Base-by-base conservation (phyloP, 2,329 filamentous ascomycete species). In the Trichophyton equinum region DNA sequence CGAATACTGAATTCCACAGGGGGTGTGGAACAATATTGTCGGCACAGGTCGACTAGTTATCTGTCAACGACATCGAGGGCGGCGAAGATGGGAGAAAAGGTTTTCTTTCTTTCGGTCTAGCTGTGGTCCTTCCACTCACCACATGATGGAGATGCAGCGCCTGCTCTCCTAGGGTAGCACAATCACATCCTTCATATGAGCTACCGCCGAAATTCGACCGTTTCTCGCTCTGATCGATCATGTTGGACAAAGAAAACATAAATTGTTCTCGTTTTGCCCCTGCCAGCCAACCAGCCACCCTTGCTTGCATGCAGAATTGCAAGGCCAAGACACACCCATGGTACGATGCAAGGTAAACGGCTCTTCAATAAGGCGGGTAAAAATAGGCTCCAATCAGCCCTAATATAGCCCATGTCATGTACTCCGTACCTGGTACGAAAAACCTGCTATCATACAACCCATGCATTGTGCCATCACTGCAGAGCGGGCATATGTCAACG, bases 211-310 rank as follows among this genome's bases (percentile, higher is more conserved):
- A 55, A n/a, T 30, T 55, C 51, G n/a, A 51, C 9, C 46, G 11
- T 25, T 9, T 13, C 46, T 27, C 46, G n/a, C 49, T 33, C 15
- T 33, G 51, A 55, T 36, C 11, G 18, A 36, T 55, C 51, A 55
- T 36, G 51, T 55, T 55, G 30, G 30, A 55, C 51, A 55, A 55
- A 55, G 51, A 36, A 55, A 33, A 55, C 27, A 27, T 55, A 55
- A 4, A 4, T 38, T 38, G 11, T 38, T 38, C 4, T 38, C 11
- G 33, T 55, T 55, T 55, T 15, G 11, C 18, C 2, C 11, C 51
- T 9, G 20, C n/a, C 25, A 15, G 30, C 27, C 51, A 55, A 22
- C 51, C 51, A 55, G 6, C 51, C 51, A 55, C 51, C 51, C 51
- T 13, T 55, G 46, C 11, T 27, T 25, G 51, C 27, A 36, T 27